Percentiles rank a stretch among this genome's conserved stretches.
phyloP scores from a whole-genome alignment of 2,329 filamentous ascomycete species.

The Alternaria ethzedia region DNA sequence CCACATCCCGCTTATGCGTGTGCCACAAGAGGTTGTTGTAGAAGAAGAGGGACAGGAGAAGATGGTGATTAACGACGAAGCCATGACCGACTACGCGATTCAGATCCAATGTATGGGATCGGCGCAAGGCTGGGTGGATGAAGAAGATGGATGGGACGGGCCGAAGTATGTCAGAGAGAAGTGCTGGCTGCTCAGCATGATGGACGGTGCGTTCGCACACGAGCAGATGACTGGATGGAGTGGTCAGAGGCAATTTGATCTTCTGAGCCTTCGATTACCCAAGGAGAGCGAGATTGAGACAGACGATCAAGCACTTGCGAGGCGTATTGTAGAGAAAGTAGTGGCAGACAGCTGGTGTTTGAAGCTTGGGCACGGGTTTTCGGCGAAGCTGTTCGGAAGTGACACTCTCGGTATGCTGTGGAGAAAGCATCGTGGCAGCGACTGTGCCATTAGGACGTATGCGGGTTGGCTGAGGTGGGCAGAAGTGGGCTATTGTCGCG shows the following conservation, averaged over 20 bases:
- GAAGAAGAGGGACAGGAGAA: slow-evolving; percentile 43
- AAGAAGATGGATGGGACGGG: slow-evolving; percentile 61
- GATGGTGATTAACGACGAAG: slow-evolving; percentile 48
- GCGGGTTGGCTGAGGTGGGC: slow-evolving; percentile 62
- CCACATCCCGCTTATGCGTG: slow-evolving; percentile 55
- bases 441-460: slow-evolving; percentile 60
- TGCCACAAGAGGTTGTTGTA: slow-evolving; percentile 30
- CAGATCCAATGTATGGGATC: slow-evolving; percentile 62
- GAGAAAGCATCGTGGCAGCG: slow-evolving; percentile 58
- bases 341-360: slow-evolving; percentile 60
- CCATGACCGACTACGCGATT: slow-evolving; percentile 64
- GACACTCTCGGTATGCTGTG: slow-evolving; percentile 62
- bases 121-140: slow-evolving; percentile 61
- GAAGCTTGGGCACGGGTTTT: slow-evolving; percentile 63
- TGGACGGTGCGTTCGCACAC: slow-evolving; percentile 37
- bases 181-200: slow-evolving; percentile 31
- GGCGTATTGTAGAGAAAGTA: slow-evolving; percentile 60
- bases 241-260: slow-evolving; percentile 56
- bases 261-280: slow-evolving; percentile 56
- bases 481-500: slow-evolving; percentile 56
- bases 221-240: slow-evolving; percentile 60
- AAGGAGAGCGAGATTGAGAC: slow-evolving; percentile 50
- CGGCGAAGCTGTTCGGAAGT: slow-evolving; percentile 55
- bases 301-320: slow-evolving; percentile 56
- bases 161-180: slow-evolving; percentile 56